Base-by-base conservation (phyloP, 768 basidiomycete genomes). In the Asterophora lycoperdoides region DNA sequence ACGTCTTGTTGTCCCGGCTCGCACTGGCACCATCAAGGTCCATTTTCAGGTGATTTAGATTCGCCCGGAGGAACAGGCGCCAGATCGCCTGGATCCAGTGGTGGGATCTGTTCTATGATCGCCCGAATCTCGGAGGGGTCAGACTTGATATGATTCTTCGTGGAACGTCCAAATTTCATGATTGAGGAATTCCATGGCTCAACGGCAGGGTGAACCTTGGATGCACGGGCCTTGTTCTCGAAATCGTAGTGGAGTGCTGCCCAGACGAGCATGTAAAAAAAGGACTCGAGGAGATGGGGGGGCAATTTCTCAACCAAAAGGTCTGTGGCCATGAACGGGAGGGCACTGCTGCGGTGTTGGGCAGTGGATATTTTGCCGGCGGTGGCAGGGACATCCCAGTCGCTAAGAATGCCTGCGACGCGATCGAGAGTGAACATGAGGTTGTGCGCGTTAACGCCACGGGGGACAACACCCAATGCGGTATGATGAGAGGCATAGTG, bases 381-480 rank as follows among this genome's bases (percentile, higher is more conserved):
- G 4, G 35, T 29, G 1, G 48, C 46, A 0, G 64, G 55, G 47
- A 62, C 52, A 37, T 68, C 66, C 52, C 62, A 66, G 40, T 68
- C 68, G 35, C 56, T 54, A 10, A 67, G 52, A 18, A 66, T 50
- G 2, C 66, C 64, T 15, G 49, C 37, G 2, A 50, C 51, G 23
- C 23, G 34, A 20, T 34, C 23, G 5, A 38, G 29, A 5, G 48
- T 33, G 29, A 62, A 56, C 65, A 68, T 65, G 11, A 68, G 44
- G 36, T 66, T 69, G 35, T 57, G 55, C 19, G 60, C 57, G 46
- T 67, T 64, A 42, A 70, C 49, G 49, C 68, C 61, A 28, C 62
- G 55, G 52, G 70, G 65, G 19, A 70, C 49, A 23, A 23, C 23
- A 23, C 23, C 23, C 23, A 23, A 23, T 23, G 23, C 23, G 23